Conservation (phyloP, 2,329 filamentous ascomycete species). For the Seiridium unicorne region DNA sequence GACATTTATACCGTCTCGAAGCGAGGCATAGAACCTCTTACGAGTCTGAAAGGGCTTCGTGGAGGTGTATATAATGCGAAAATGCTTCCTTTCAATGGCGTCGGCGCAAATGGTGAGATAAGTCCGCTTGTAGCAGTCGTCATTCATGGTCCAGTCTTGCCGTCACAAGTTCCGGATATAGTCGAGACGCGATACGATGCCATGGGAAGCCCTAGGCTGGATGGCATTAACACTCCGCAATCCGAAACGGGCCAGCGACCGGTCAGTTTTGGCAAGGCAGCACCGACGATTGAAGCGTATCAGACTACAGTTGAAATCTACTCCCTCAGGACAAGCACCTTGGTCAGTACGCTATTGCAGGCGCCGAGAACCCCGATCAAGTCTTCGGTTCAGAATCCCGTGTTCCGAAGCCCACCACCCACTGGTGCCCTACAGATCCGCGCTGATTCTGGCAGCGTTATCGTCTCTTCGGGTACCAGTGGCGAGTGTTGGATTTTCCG, state of each 20-base stretch:
- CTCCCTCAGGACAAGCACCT: slow-evolving; percentile 73
- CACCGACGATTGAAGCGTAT: slow-evolving; percentile 57
- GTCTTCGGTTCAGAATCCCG: slow-evolving; percentile 57
- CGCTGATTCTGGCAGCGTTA: slow-evolving; percentile 68
- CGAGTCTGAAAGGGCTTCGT: slow-evolving; percentile 71
- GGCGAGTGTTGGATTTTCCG: slow-evolving; percentile 84
- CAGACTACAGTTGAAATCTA: slow-evolving; percentile 90
- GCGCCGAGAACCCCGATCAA: slow-evolving; percentile 62
- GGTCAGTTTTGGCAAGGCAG: slow-evolving; percentile 29
- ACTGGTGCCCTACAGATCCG: slow-evolving; percentile 72
- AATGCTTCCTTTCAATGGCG: slow-evolving; percentile 68
- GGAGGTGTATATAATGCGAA: slow-evolving; percentile 82
- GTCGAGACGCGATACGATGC: slow-evolving; percentile 34
- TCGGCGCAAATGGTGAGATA: slow-evolving; percentile 46
- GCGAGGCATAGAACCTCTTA: slow-evolving; percentile 67
- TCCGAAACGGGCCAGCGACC: slow-evolving; percentile 37
- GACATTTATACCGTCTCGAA: slow-evolving; percentile 74
- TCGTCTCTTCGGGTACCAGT: slow-evolving; percentile 76
- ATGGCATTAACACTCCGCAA: slow-evolving; percentile 40
- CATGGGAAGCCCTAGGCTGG: slow-evolving; percentile 37
- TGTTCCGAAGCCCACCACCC: slow-evolving; percentile 68
- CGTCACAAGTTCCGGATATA: slow-evolving; percentile 34
- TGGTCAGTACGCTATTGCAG: slow-evolving; percentile 71
- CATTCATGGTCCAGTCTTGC: slow-evolving; percentile 72
- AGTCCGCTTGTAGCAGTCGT: slow-evolving; percentile 78